Percentiles rank a stretch among this genome's conserved stretches.
Conservation (phyloP, 495 filamentous ascomycete species). For the Tuber microsphaerosporum region DNA sequence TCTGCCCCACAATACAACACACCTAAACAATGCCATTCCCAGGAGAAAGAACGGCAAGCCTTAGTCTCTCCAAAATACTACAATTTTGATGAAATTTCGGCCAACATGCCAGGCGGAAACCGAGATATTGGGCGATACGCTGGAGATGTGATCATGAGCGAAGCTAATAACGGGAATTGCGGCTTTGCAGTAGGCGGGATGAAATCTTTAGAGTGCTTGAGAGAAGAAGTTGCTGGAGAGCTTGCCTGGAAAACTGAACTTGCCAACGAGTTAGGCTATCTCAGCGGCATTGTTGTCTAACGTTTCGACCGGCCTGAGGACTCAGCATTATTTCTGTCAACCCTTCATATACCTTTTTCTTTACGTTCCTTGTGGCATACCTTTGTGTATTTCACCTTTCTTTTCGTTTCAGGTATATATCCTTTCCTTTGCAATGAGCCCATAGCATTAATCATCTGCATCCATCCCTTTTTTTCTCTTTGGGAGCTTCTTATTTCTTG, state of each 20-base stretch:
- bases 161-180: constrained; percentile 7
- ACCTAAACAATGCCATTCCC: constrained; percentile 6
- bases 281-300: constrained; percentile 37
- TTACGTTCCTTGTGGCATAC: constrained; percentile 1
- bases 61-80: constrained; percentile 30
- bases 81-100: constrained; percentile 38
- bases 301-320: not conserved
- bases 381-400: not conserved
- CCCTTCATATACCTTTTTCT: not conserved
- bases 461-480: constrained; percentile 2
- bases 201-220: constrained; percentile 31
- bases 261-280: constrained; percentile 36
- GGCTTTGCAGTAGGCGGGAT: constrained; percentile 10
- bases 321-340: not conserved
- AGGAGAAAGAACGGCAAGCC: constrained; percentile 11
- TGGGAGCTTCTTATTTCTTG: not conserved
- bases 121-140: constrained; percentile 38
- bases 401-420: not conserved
- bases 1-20: constrained; percentile 14
- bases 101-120: constrained; percentile 27
- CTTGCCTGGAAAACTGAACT: constrained; percentile 36
- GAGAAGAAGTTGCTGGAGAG: constrained; percentile 38
- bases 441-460: not conserved
- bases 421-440: not conserved
- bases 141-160: constrained; percentile 36